Evolutionary conservation across 2,329 filamentous ascomycete species (phyloP), one percentile per base, ranked within the genome.

Genomic region (Cladosporium phlei): DNA sequence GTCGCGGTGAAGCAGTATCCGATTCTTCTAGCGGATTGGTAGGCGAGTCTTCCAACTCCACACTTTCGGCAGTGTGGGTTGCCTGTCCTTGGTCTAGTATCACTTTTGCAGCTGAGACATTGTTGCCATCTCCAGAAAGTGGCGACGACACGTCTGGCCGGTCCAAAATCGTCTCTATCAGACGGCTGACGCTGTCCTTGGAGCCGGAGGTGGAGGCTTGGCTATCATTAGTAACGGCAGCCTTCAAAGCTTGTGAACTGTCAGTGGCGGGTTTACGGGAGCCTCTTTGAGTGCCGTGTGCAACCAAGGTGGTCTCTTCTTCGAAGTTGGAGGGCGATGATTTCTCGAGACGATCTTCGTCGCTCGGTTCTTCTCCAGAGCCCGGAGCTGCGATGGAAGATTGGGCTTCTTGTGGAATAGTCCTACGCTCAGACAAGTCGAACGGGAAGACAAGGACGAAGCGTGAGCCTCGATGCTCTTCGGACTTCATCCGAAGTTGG

Each of bases 361-460:
- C 52, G 19, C 44, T 50, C 8, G 46, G 38, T 2, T 62, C 59
- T 10, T 58, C 63, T 8, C 52, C 51, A 4, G 56, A 53, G 7
- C 59, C 60, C 25, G 49, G 46, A 4, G 56, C 53, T 14, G 47
- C 38, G 17, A 43, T 8, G n/a, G 48, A 5, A 24, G 42, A 3
- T 21, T 42, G 35, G 55, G 51, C 2, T 59, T 30, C 45, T 53
- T 55, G 10, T 50, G 50, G 14, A 42, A 34, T 44, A 62, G 2
- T 7, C 10, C 4, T 63, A 10, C 47, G 49, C 12, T 71, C 64
- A 0, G 80, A 82, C 1, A 90, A 61, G 6, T 81, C 74, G 53
- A 95, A 93, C 0, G 85, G 84, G 22, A 95, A 70, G 52, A 87
- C 80, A 17, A 95, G 79, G 16, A 88, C 81, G 53, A 95, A 95